Conservation (phyloP, 306 rosid species). For the Aeschynomene evenia region DNA sequence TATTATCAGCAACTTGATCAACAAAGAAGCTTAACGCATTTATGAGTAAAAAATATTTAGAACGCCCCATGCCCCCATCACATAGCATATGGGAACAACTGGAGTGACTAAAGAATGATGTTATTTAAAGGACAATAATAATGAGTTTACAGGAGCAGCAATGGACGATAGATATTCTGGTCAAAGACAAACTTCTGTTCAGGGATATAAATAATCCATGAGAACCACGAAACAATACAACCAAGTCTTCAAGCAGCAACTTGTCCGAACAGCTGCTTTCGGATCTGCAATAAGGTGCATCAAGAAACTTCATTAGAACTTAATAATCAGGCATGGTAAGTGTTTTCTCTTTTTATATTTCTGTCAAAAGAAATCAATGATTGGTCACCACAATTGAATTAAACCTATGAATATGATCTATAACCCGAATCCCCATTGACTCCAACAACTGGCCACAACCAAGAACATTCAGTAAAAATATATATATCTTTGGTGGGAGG, state of each 20-base stretch:
- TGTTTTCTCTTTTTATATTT: background rate
- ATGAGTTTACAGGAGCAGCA: conserved; percentile 35
- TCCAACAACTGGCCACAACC: background rate
- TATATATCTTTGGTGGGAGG: too few relatives aligned
- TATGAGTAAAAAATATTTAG: conserved; percentile 24
- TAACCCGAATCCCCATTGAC: background rate
- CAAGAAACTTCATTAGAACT: conserved; percentile 16
- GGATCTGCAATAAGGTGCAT: conserved; percentile 65
- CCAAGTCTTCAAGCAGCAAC: conserved; percentile 56
- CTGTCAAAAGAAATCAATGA: background rate
- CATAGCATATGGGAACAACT: conserved; percentile 32
- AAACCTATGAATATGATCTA: background rate
- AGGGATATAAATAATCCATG: conserved; percentile 34
- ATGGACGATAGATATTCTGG: conserved; percentile 28
- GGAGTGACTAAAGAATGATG: conserved; percentile 26
- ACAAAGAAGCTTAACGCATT: conserved; percentile 1
- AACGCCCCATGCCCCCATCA: conserved; percentile 22
- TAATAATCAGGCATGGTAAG: background rate
- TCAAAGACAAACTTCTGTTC: conserved; percentile 24
- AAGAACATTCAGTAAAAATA: background rate
- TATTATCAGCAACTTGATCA: background rate
- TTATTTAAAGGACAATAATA: conserved; percentile 27
- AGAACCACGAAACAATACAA: conserved; percentile 30
- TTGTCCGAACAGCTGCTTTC: conserved; percentile 69
- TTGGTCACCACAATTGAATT: background rate